Percentiles rank a stretch among this genome's conserved stretches.
Conservation (phyloP, 225 moss, liverwort and hornwort genomes). For the Sphagnum contortum region DNA sequence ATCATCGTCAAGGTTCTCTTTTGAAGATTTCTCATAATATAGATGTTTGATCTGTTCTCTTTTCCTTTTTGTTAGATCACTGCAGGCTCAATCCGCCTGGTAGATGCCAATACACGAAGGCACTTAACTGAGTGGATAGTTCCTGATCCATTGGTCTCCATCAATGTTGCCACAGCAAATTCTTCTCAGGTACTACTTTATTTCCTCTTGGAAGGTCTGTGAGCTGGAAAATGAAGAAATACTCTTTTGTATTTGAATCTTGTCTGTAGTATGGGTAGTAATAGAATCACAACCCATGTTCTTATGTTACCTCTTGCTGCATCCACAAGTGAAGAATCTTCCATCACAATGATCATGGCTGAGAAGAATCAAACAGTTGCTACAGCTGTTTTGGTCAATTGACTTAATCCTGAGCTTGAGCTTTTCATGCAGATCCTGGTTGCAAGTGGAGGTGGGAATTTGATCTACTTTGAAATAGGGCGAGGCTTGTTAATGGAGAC, state of each 20-base stretch:
- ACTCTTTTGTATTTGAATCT: too few relatives aligned
- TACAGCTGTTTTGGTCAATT: too few relatives aligned
- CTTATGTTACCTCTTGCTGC: too few relatives aligned
- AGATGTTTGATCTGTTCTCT: conserved; percentile 3
- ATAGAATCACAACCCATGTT: too few relatives aligned
- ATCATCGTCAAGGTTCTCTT: too few relatives aligned
- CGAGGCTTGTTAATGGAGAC: conserved; percentile 62
- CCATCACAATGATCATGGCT: too few relatives aligned
- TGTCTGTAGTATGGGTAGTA: too few relatives aligned
- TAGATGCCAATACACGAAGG: conserved; percentile 75
- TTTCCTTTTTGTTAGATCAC: conserved; percentile 44
- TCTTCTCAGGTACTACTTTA: conserved; percentile 61
- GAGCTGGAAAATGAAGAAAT: too few relatives aligned
- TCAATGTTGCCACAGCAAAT: conserved; percentile 92
- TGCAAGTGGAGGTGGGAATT: conserved; percentile 95
- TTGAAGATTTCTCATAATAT: too few relatives aligned
- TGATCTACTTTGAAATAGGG: conserved; percentile 89
- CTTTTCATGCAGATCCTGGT: conserved; percentile 55
- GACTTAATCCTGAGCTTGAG: too few relatives aligned
- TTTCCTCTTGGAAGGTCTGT: background rate
- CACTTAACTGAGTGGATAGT: conserved; percentile 92
- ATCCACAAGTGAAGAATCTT: too few relatives aligned
- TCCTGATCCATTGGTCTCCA: conserved; percentile 64
- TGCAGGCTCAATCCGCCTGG: conserved; percentile 77
- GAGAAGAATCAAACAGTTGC: too few relatives aligned